phyloP scores from a whole-genome alignment of 148 eudicot genomes.

The Rhododendron griersonianum region DNA sequence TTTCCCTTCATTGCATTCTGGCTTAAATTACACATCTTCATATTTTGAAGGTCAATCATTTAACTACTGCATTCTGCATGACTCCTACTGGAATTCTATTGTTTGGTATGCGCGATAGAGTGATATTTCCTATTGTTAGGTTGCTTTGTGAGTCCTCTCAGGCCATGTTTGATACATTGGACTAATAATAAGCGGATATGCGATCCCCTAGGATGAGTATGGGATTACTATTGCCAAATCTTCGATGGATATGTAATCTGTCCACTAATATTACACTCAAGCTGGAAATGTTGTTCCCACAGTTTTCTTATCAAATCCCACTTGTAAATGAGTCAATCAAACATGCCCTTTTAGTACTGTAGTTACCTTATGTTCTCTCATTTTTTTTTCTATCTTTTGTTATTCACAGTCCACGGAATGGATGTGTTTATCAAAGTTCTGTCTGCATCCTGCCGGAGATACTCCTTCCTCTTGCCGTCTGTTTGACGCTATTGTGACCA shows the following conservation, averaged over 20 bases:
- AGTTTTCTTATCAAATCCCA: background rate
- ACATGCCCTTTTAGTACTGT: constrained; percentile 4
- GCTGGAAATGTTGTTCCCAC: background rate
- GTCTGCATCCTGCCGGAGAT: constrained; percentile 85
- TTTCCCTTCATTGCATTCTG: background rate
- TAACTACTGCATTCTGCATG: background rate
- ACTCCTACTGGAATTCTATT: background rate
- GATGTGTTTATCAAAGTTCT: constrained; percentile 81
- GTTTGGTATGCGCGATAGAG: background rate
- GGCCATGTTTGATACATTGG: background rate
- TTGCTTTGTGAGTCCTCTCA: background rate
- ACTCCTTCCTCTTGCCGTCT: constrained; percentile 91
- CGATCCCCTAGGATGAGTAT: background rate
- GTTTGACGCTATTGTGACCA: constrained; percentile 81
- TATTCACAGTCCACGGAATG: constrained; percentile 55
- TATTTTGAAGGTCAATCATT: background rate
- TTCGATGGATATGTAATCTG: background rate
- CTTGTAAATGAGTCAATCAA: background rate
- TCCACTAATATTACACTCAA: background rate
- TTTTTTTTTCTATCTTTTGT: background rate
- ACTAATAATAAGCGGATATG: background rate
- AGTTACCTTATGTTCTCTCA: background rate
- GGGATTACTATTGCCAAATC: background rate
- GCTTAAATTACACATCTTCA: background rate
- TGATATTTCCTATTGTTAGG: background rate